Conservation (phyloP, 2,329 filamentous ascomycete genomes). For the Didymella sp. region DNA sequence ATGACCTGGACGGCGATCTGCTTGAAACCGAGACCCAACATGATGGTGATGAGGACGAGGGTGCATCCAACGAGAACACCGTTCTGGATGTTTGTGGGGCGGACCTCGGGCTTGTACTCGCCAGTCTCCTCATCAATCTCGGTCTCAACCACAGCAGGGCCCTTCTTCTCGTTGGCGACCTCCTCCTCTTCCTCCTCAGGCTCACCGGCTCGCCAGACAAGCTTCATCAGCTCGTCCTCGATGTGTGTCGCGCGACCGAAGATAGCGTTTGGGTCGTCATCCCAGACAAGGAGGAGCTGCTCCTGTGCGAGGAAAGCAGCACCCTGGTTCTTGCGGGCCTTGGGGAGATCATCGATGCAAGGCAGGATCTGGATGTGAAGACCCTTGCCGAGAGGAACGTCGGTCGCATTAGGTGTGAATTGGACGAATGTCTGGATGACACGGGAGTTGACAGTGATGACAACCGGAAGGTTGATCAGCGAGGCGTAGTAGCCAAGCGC, state of each 20-base stretch:
- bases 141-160: slow-evolving; percentile 55
- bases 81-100: slow-evolving; percentile 74
- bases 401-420: slow-evolving; percentile 74
- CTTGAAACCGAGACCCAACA: slow-evolving; percentile 73
- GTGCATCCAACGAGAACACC: slow-evolving; percentile 72
- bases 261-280: slow-evolving; percentile 75
- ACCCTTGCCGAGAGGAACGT: slow-evolving; percentile 78
- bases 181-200: slow-evolving; percentile 62
- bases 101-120: slow-evolving; percentile 67
- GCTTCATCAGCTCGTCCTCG: slow-evolving; percentile 76
- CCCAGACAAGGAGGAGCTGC: slow-evolving; percentile 76
- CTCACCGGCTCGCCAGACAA: slow-evolving; percentile 72
- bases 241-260: slow-evolving; percentile 72
- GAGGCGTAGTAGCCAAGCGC: slow-evolving; percentile 69
- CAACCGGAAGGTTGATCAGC: slow-evolving; percentile 75
- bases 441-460: slow-evolving; percentile 81
- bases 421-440: slow-evolving; percentile 80
- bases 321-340: slow-evolving; percentile 78
- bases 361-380: slow-evolving; percentile 79
- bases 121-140: slow-evolving; percentile 77
- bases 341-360: slow-evolving; percentile 71
- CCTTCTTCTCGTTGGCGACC: slow-evolving; percentile 59
- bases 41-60: slow-evolving; percentile 68
- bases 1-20: slow-evolving; percentile 72
- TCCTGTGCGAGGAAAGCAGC: slow-evolving; percentile 78